These are phyloP conservation scores for Termitomyces sp. DNA, from an alignment of 768 basidiomycete species.

Conservation along the genomic window DNA sequence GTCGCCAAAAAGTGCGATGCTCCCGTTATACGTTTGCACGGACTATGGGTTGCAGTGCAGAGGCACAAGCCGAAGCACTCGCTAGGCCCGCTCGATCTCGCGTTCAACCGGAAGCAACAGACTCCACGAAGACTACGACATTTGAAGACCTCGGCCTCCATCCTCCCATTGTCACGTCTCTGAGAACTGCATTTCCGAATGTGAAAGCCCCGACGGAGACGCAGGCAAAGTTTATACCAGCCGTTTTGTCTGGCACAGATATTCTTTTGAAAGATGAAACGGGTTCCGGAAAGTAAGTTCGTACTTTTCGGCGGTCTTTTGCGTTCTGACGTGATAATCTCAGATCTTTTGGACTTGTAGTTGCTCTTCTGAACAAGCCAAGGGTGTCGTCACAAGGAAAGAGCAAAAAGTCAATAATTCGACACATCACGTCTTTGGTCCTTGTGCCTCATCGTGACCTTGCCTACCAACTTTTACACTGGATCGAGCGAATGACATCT, in stretches of 20 bases:
- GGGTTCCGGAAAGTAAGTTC: slow-evolving; percentile 77
- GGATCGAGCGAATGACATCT: slow-evolving; percentile 55
- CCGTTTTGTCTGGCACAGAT: slow-evolving; percentile 54
- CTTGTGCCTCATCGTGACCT: slow-evolving; percentile 75
- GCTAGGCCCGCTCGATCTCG: background rate
- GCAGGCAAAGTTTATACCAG: slow-evolving; percentile 62
- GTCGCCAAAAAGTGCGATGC: slow-evolving; percentile 17
- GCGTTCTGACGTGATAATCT: background rate
- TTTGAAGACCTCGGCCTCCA: slow-evolving; percentile 58
- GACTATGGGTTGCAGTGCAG: slow-evolving; percentile 25
- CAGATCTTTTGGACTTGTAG: slow-evolving; percentile 71
- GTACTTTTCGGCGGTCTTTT: slow-evolving; percentile 7
- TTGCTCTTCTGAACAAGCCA: slow-evolving; percentile 64
- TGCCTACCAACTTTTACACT: slow-evolving; percentile 63
- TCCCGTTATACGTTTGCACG: slow-evolving; percentile 12
- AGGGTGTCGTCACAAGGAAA: slow-evolving; percentile 28
- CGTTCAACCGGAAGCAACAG: background rate
- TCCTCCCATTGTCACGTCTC: slow-evolving; percentile 43
- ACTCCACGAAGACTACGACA: slow-evolving; percentile 12
- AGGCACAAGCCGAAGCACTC: slow-evolving; percentile 17
- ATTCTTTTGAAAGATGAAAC: slow-evolving; percentile 68
- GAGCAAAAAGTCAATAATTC: slow-evolving; percentile 20
- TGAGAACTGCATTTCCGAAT: slow-evolving; percentile 61
- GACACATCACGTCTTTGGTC: slow-evolving; percentile 52
- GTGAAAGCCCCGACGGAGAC: slow-evolving; percentile 56